phyloP scores from a whole-genome alignment of 2,329 filamentous ascomycete species.

The Clathrospora elynae region DNA sequence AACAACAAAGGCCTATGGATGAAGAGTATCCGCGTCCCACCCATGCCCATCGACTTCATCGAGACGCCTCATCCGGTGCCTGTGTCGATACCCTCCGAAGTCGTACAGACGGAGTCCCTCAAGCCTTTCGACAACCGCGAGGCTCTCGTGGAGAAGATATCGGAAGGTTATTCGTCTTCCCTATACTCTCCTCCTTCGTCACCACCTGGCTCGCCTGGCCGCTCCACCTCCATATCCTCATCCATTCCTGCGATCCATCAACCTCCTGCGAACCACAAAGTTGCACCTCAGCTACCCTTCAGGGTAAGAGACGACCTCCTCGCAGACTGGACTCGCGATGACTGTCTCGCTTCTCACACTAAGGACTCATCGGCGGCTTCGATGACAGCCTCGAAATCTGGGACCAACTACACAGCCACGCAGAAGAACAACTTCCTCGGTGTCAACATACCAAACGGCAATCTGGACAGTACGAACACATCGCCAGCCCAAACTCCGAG shows the following conservation, averaged over 20 bases:
- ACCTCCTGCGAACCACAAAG: constrained; percentile 27
- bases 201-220: constrained; percentile 70
- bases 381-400: constrained; percentile 72
- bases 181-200: constrained; percentile 69
- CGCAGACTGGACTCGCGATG: constrained; percentile 78
- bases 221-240: constrained; percentile 64
- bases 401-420: constrained; percentile 32
- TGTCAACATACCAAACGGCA: constrained; percentile 57
- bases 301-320: constrained; percentile 76
- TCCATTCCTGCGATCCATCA: constrained; percentile 53
- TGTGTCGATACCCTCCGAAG: constrained; percentile 28
- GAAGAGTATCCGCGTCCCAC: constrained; percentile 72
- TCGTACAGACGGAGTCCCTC: constrained; percentile 51
- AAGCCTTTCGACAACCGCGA: constrained; percentile 76
- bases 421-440: constrained; percentile 56
- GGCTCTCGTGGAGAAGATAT: constrained; percentile 75
- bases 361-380: constrained; percentile 73
- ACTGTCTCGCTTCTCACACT: constrained; percentile 69
- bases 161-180: constrained; percentile 69
- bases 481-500: constrained; percentile 41
- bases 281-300: constrained; percentile 62
- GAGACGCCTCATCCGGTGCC: constrained; percentile 36
- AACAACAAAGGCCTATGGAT: constrained; percentile 80
- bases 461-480: constrained; percentile 38
- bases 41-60: constrained; percentile 67